Evolutionary conservation across 2,329 filamentous ascomycete species (phyloP), one percentile per base, ranked within the genome.

Genomic region (Cladosporium sp.): DNA sequence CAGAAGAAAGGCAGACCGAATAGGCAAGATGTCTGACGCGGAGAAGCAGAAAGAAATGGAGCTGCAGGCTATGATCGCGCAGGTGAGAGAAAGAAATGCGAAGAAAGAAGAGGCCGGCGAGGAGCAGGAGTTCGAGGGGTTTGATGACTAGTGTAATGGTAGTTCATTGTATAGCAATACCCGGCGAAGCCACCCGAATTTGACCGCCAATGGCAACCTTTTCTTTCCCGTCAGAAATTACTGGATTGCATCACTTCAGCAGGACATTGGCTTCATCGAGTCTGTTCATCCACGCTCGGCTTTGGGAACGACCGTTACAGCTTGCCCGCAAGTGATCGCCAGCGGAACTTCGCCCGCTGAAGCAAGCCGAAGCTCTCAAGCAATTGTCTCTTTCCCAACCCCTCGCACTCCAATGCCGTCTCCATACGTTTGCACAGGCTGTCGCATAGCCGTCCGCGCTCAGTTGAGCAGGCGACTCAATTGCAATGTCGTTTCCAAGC

Each of bases 1-100:
- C 33, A 35, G 46, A 49, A 45, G 52, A 10, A 44, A 33, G 18
- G 46, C 44, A 8, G 52, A 54, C 9, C 43, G 45, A 32, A 59
- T 63, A 41, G 43, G 46, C 7, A 43, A 54, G 6, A 59, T 59
- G 51, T 56, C 55, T 35, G 57, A 60, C 38, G 55, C 52, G 43
- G 55, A 56, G 43, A 43, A 58, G 46, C 49, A 55, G 22, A 54
- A 58, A 43, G 44, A 61, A 42, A 53, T 54, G 43, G 52, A 57
- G 53, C 48, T 52, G 33, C 48, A 58, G 31, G 43, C 45, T 10
- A 35, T 49, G 14, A 56, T 52, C 6, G 54, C 56, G 5, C 7
- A 54, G 11, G 55, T 54, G 2, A 49, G 52, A 22, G 52, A 48
- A 16, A 34, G 56, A 4, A 56, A 56, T 8, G 46, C 53, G 22